phyloP scores from a whole-genome alignment of 1,284 basidiomycete species.

The Microbotryum lychnidis-dioicae region DNA sequence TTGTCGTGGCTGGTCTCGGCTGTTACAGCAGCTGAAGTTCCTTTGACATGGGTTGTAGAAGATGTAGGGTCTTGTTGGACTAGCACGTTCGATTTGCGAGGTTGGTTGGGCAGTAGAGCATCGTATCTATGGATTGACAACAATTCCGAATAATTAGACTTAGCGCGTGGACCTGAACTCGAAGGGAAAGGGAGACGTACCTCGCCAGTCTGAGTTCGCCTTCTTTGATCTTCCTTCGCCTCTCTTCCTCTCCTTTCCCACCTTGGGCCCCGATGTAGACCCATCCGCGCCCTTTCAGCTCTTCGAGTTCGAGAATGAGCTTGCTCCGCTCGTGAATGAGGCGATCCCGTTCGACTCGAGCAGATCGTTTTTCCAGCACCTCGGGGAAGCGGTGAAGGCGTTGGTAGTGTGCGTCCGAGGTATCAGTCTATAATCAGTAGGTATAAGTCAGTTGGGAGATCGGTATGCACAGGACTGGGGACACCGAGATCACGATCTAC shows the following conservation, averaged over 20 bases:
- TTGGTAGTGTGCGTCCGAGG: slow-evolving; percentile 33
- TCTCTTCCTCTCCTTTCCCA: slow-evolving; percentile 20
- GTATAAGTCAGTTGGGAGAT: too few species aligned
- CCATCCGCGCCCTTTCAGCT: slow-evolving; percentile 21
- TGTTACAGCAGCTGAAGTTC: background rate
- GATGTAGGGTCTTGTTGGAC: slow-evolving; percentile 5
- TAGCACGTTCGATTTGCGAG: slow-evolving; percentile 28
- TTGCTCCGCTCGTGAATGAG: slow-evolving; percentile 35
- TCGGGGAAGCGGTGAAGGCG: slow-evolving; percentile 34
- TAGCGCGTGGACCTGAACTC: background rate
- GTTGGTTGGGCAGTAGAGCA: slow-evolving; percentile 28
- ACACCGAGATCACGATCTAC: too few species aligned
- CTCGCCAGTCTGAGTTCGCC: slow-evolving; percentile 17
- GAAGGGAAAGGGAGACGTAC: slow-evolving; percentile 1
- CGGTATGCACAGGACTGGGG: too few species aligned
- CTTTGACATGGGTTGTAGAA: background rate
- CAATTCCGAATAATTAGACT: background rate
- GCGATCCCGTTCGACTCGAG: slow-evolving; percentile 35
- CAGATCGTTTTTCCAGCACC: slow-evolving; percentile 34
- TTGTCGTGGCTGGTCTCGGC: background rate
- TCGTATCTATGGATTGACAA: slow-evolving; percentile 18
- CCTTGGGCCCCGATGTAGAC: slow-evolving; percentile 17
- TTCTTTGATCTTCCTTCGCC: slow-evolving; percentile 14
- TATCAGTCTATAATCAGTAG: slow-evolving; percentile 17
- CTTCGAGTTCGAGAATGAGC: slow-evolving; percentile 31